A percentile compares a stretch with the other conserved stretches of the same genome.
phyloP scores from a whole-genome alignment of 1,284 basidiomycete species.

The Meripilus lineatus region DNA sequence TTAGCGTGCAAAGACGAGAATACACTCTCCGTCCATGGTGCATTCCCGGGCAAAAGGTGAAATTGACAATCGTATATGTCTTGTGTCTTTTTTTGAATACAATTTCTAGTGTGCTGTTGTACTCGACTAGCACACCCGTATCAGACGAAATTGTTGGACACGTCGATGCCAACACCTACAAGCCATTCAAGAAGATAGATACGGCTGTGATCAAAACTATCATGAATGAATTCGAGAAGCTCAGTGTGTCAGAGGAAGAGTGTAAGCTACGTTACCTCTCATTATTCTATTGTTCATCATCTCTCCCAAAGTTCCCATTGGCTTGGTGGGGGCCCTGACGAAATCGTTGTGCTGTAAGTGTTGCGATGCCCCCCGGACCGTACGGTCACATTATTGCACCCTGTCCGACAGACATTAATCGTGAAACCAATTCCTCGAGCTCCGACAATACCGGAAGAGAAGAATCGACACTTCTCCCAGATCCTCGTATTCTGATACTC shows the following conservation, averaged over 20 bases:
- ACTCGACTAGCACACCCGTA: constrained; percentile 46
- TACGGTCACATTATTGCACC: no score
- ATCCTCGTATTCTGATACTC: constrained; percentile 86
- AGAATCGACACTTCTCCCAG: constrained; percentile 45
- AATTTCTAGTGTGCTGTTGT: constrained; percentile 58
- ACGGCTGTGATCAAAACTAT: constrained; percentile 62
- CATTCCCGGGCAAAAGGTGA: constrained; percentile 76
- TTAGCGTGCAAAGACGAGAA: constrained; percentile 91
- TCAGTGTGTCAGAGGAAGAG: constrained; percentile 45
- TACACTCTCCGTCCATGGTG: constrained; percentile 87
- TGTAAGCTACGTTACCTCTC: constrained; percentile 29
- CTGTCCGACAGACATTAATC: constrained; percentile 83
- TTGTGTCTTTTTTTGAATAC: background rate
- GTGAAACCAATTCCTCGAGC: constrained; percentile 47
- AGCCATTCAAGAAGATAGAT: constrained; percentile 76
- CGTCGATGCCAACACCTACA: constrained; percentile 76
- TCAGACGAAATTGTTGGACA: constrained; percentile 32
- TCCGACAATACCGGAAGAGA: constrained; percentile 27
- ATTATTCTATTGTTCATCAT: constrained; percentile 7
- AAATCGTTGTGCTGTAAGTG: constrained; percentile 86
- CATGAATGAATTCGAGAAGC: constrained; percentile 50
- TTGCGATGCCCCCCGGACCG: background rate
- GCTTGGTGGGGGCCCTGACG: constrained; percentile 81
- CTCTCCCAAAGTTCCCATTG: constrained; percentile 48
- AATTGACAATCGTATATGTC: background rate